Evolutionary conservation across 257 asterid genomes (phyloP).

Genomic region (Linaria vulgaris): DNA sequence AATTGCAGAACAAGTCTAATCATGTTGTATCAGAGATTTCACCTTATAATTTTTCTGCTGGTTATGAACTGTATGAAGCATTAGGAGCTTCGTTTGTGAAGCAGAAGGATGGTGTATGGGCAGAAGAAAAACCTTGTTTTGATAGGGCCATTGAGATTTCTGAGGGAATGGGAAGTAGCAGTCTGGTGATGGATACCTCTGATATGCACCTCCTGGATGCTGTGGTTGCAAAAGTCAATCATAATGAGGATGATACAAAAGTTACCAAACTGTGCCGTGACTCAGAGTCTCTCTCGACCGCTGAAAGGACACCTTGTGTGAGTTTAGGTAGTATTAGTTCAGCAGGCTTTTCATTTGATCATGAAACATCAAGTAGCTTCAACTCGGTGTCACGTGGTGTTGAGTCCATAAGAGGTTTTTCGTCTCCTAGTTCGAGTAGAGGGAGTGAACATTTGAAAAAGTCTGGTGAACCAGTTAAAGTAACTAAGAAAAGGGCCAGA

Average conservation of each 20-base stretch:
- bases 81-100: constrained; percentile 69
- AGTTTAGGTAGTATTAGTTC: constrained; percentile 69
- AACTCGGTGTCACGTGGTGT: constrained; percentile 58
- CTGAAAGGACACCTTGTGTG: constrained; percentile 56
- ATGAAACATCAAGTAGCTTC: constrained; percentile 59
- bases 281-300: constrained; percentile 47
- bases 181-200: constrained; percentile 51
- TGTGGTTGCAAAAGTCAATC: constrained; percentile 71
- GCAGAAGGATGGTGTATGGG: constrained; percentile 42
- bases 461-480: constrained; percentile 50
- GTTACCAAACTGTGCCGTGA: constrained; percentile 36
- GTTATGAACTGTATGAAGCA: constrained; percentile 87
- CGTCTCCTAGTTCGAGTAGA: constrained; percentile 72
- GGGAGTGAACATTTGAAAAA: constrained; percentile 66
- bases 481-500: constrained; percentile 74
- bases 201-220: constrained; percentile 83
- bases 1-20: constrained; percentile 27
- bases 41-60: constrained; percentile 66
- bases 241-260: constrained; percentile 36
- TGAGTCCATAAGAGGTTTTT: constrained; percentile 54
- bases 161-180: constrained; percentile 53
- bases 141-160: constrained; percentile 61
- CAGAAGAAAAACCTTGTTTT: constrained; percentile 35
- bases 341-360: constrained; percentile 65
- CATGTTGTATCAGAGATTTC: constrained; percentile 25